phyloP scores from a whole-genome alignment of 139 green algal species.

The Tetratostichococcus sp. region DNA sequence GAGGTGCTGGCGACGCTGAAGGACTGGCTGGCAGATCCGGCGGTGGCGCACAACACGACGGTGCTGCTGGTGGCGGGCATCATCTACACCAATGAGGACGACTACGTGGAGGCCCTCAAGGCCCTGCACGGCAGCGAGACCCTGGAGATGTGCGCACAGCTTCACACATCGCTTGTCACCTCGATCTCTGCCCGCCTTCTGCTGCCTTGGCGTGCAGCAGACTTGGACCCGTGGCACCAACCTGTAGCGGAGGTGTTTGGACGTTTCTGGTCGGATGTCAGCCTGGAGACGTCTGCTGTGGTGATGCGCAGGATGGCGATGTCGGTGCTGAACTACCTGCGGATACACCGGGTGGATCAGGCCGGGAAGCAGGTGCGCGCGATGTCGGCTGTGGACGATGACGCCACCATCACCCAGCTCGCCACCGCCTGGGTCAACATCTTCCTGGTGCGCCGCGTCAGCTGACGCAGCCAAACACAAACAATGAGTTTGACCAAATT shows the following conservation, averaged over 20 bases:
- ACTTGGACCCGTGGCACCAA: too few relatives aligned
- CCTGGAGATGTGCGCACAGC: constrained; percentile 72
- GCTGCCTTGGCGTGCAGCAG: too few relatives aligned
- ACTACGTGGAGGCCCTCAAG: constrained; percentile 91
- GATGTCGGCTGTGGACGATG: constrained; percentile 90
- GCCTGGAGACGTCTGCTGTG: too few relatives aligned
- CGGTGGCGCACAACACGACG: constrained; percentile 68
- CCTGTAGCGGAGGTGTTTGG: too few relatives aligned
- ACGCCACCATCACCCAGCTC: constrained; percentile 93
- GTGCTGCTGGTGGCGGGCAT: constrained; percentile 77
- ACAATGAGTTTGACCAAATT: too few relatives aligned
- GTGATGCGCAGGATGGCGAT: constrained; percentile 52
- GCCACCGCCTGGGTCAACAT: constrained; percentile 89
- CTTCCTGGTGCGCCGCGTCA: constrained; percentile 52
- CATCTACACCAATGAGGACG: constrained; percentile 76
- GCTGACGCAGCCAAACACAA: too few relatives aligned
- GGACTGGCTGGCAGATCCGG: constrained; percentile 74
- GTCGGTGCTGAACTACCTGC: constrained; percentile 77
- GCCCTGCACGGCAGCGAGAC: constrained; percentile 61
- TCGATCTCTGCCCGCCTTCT: too few relatives aligned
- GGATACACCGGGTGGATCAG: constrained; percentile 88
- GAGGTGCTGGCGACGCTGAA: constrained; percentile 51
- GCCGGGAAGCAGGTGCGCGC: constrained; percentile 79
- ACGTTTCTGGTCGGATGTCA: too few relatives aligned
- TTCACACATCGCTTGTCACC: not conserved